These are phyloP conservation scores for Acer saccharum DNA, from an alignment of 345 rosid species.

Conservation along the genomic window DNA sequence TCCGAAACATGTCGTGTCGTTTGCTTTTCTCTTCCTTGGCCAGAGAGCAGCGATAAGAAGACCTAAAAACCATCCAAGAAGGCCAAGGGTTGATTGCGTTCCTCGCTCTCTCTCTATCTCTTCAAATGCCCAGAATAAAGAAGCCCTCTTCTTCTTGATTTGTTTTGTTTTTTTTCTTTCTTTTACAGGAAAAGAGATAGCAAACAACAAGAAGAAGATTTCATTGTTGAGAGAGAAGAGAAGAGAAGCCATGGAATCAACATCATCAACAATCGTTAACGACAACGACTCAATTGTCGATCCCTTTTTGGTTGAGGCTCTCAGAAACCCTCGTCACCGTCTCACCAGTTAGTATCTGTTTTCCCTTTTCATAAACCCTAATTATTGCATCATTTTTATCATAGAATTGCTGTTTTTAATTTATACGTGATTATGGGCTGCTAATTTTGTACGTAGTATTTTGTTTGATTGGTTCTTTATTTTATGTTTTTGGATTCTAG, in stretches of 20 bases:
- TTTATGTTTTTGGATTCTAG: constrained; percentile 1
- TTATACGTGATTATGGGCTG: constrained; percentile 4
- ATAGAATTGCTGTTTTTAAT: background rate
- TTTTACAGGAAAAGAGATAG: background rate
- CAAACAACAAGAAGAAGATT: constrained; percentile 4
- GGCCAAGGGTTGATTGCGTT: constrained; percentile 5
- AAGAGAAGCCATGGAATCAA: constrained; percentile 25
- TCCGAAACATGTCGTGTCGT: background rate
- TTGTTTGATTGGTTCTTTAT: background rate
- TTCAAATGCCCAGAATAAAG: constrained; percentile 24
- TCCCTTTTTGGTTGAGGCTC: constrained; percentile 94
- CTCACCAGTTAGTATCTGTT: constrained; percentile 64
- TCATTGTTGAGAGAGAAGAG: background rate
- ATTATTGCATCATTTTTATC: background rate
- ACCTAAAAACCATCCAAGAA: background rate
- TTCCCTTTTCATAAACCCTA: background rate
- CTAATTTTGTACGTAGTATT: background rate
- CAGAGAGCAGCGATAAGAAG: constrained; percentile 19
- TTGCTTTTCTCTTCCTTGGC: background rate
- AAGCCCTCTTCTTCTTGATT: constrained; percentile 21
- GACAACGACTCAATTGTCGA: constrained; percentile 79
- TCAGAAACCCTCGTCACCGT: constrained; percentile 93
- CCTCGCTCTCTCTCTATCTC: constrained; percentile 11
- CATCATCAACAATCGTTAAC: constrained; percentile 17
- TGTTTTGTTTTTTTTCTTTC: background rate